Evolutionary conservation across 1,139 yeast genomes (phyloP).

Genomic region (Geotrichum cucujoidarum): DNA sequence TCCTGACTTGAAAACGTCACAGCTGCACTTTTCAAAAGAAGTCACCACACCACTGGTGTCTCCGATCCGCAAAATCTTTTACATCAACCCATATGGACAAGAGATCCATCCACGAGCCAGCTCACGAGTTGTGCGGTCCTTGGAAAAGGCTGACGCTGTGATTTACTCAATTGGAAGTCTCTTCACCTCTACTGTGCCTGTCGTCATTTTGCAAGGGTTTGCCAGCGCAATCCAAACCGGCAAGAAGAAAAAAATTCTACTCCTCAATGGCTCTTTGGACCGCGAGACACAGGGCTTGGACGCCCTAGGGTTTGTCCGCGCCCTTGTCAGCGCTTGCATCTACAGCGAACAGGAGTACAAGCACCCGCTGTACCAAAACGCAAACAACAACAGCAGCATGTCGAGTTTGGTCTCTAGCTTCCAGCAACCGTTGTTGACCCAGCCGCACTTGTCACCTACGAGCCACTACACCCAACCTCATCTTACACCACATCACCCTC

Average conservation of each 20-base stretch:
- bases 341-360: constrained; percentile 23
- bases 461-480: background rate
- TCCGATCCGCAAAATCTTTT: constrained; percentile 68
- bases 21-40: constrained; percentile 57
- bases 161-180: constrained; percentile 82
- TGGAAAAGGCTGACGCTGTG: constrained; percentile 48
- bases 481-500: background rate
- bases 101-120: constrained; percentile 79
- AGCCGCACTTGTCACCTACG: background rate
- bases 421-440: constrained; percentile 1
- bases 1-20: constrained; percentile 71
- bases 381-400: constrained; percentile 8
- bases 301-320: constrained; percentile 54
- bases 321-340: constrained; percentile 45
- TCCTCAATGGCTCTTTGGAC: constrained; percentile 68
- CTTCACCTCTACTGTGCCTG: constrained; percentile 81
- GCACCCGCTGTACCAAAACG: constrained; percentile 7
- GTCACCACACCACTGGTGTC: constrained; percentile 58
- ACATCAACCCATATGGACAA: constrained; percentile 84
- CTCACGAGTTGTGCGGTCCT: constrained; percentile 51
- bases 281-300: constrained; percentile 69
- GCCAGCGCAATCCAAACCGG: constrained; percentile 45
- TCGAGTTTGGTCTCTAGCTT: constrained; percentile 8
- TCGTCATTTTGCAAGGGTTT: constrained; percentile 66
- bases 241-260: constrained; percentile 35